Base-by-base conservation (phyloP, 192 early-diverging fungal genomes). In the Linnemannia exigua region DNA sequence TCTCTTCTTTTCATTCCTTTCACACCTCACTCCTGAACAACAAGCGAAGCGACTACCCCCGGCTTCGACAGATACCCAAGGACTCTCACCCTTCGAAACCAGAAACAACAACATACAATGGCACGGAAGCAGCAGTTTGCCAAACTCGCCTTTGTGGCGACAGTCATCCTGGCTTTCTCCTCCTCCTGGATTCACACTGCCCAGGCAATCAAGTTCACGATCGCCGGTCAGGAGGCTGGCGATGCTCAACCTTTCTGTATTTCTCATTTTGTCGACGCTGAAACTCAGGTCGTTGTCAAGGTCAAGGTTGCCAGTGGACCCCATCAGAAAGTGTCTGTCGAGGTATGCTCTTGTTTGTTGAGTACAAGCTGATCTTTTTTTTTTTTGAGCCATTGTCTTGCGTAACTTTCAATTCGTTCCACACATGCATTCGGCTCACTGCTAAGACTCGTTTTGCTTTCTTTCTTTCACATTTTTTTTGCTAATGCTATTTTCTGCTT, bases 181-280 rank as follows among this genome's bases (percentile, higher is more conserved):
- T 38, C 74, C 20, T 38, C 71, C 31, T 79, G 76, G 72, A 37
- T 78, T 16, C 77, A 82, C n/a, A 47, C 44, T 5, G 70, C 81
- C 63, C 70, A 70, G 17, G 96, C 94, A 47, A 85, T 97, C 75
- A 96, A 97, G 86, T 98, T 98, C 82, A 95, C 97, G 67, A 82
- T 98, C 51, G 51, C 78, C 9, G 95, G 93, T 25, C 70, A 90
- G 17, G 75, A 88, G 5, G 87, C 91, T 14, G 77, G 74, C 6
- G 80, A 73, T 25, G 83, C 86, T 14, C 74, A 48, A 11, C 89
- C 91, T 50, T 89, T 90, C 71, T 98, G 97, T 75, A 80, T 98
- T 72, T 93, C 93, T n/a, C 95, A 96, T 75, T 96, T 91, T 89
- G 93, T 97, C 11, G 81, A 92, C 7, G 90, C 89, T 54, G 90